A percentile compares a stretch with the other conserved stretches of the same genome.
Evolutionary conservation across 2,329 filamentous ascomycete genomes (phyloP).

Genomic region (Ambrosiella cleistominuta): DNA sequence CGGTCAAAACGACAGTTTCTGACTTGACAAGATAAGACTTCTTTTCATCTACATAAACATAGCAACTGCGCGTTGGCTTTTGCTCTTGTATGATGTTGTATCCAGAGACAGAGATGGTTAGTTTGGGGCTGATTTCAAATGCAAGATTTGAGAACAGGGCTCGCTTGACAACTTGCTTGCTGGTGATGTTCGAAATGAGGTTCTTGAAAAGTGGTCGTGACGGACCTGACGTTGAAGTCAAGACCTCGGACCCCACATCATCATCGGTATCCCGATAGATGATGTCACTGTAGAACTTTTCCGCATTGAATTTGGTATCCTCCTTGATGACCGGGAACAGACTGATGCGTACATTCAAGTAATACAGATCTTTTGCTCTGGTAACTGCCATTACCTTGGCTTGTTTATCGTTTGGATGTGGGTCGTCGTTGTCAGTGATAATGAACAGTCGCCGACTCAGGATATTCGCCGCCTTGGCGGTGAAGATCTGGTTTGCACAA

Average conservation of each 20-base stretch:
- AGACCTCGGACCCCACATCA: slow-evolving; percentile 35
- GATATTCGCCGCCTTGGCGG: slow-evolving; percentile 86
- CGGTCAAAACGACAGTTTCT: slow-evolving; percentile 56
- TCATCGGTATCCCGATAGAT: slow-evolving; percentile 69
- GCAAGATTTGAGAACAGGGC: slow-evolving; percentile 75
- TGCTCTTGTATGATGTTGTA: slow-evolving; percentile 81
- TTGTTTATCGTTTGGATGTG: slow-evolving; percentile 55
- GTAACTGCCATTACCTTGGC: slow-evolving; percentile 62
- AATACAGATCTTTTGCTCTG: slow-evolving; percentile 85
- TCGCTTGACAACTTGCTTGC: slow-evolving; percentile 70
- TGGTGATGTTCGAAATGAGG: slow-evolving; percentile 74
- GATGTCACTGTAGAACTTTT: slow-evolving; percentile 90
- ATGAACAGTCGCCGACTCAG: slow-evolving; percentile 85
- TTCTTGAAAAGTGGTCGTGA: slow-evolving; percentile 62
- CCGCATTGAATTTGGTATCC: slow-evolving; percentile 45
- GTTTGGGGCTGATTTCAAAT: slow-evolving; percentile 67
- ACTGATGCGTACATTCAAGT: slow-evolving; percentile 80
- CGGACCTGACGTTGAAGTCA: slow-evolving; percentile 51
- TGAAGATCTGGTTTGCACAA: slow-evolving; percentile 92
- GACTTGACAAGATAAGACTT: slow-evolving; percentile 62
- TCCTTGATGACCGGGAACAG: slow-evolving; percentile 63
- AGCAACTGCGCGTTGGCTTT: slow-evolving; percentile 62
- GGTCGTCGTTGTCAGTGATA: slow-evolving; percentile 85
- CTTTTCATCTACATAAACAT: slow-evolving; percentile 77
- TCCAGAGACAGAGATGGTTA: slow-evolving; percentile 82